phyloP scores from a whole-genome alignment of 768 basidiomycete species.

The Mycena belliarum region DNA sequence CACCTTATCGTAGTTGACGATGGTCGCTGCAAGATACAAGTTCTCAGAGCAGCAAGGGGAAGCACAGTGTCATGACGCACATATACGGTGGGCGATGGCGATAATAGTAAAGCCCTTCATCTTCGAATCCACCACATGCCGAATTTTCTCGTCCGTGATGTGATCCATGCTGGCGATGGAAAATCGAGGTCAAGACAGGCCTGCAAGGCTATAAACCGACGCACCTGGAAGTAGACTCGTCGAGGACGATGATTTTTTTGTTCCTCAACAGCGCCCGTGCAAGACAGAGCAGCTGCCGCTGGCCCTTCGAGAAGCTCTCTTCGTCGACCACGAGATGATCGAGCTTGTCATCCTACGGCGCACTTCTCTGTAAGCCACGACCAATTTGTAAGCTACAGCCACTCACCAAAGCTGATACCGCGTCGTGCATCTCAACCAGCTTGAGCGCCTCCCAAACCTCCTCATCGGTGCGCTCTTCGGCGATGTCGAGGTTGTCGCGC shows the following conservation, averaged over 20 bases:
- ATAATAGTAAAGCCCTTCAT: constrained; percentile 15
- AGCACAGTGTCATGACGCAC: background rate
- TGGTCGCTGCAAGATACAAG: background rate
- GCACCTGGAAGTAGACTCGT: constrained; percentile 17
- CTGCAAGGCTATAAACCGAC: background rate
- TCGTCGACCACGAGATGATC: constrained; percentile 16
- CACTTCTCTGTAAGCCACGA: background rate
- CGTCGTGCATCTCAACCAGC: constrained; percentile 16
- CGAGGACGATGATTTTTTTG: constrained; percentile 12
- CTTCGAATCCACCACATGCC: constrained; percentile 13
- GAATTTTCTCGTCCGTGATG: constrained; percentile 16
- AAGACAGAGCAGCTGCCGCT: constrained; percentile 17
- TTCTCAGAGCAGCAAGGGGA: background rate
- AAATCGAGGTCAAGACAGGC: background rate
- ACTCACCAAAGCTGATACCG: constrained; percentile 13
- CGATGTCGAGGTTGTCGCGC: constrained; percentile 15
- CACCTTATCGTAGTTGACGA: constrained; percentile 17
- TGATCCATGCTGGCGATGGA: constrained; percentile 13
- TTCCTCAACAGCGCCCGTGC: constrained; percentile 13
- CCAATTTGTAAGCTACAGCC: background rate
- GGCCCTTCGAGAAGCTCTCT: constrained; percentile 18
- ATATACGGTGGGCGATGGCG: constrained; percentile 16
- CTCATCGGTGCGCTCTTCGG: constrained; percentile 2
- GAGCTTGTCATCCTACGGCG: constrained; percentile 11
- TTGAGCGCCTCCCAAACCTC: constrained; percentile 18